Conservation (phyloP, 495 filamentous ascomycete genomes). For the Neurospora discreta region DNA sequence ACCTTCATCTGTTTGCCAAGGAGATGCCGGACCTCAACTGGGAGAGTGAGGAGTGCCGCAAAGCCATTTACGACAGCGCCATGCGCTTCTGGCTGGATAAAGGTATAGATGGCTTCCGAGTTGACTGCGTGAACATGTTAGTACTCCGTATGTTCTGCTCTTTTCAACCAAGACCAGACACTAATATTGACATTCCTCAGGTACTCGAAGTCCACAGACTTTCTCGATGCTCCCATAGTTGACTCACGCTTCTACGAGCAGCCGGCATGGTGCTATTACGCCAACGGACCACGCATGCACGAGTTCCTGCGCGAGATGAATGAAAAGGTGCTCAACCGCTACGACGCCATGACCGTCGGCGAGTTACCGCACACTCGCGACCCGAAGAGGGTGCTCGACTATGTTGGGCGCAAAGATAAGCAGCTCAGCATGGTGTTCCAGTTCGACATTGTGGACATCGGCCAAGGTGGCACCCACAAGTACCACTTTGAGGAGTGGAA, state of each 20-base stretch:
- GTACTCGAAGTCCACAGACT: constrained; percentile 50
- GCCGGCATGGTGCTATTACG: constrained; percentile 43
- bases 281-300: constrained; percentile 55
- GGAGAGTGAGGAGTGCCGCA: constrained; percentile 49
- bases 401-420: constrained; percentile 43
- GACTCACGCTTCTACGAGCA: constrained; percentile 27
- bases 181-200: neutral
- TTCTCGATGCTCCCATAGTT: constrained; percentile 50
- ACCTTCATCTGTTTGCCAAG: constrained; percentile 54
- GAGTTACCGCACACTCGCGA: constrained; percentile 57
- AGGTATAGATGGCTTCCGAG: constrained; percentile 57
- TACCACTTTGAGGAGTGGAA: constrained; percentile 30
- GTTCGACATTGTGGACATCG: constrained; percentile 55
- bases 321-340: constrained; percentile 48
- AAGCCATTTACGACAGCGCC: constrained; percentile 51
- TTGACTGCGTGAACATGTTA: constrained; percentile 54
- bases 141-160: neutral
- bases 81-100: constrained; percentile 65
- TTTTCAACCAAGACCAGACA: neutral
- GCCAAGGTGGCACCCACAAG: constrained; percentile 37
- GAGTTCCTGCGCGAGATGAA: constrained; percentile 54
- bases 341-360: constrained; percentile 59
- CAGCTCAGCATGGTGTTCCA: constrained; percentile 72
- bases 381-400: constrained; percentile 45
- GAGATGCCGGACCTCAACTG: constrained; percentile 69